Evolutionary conservation across 208 protist species (phyloP).

Genomic region (Trichomonas vaginalis): DNA sequence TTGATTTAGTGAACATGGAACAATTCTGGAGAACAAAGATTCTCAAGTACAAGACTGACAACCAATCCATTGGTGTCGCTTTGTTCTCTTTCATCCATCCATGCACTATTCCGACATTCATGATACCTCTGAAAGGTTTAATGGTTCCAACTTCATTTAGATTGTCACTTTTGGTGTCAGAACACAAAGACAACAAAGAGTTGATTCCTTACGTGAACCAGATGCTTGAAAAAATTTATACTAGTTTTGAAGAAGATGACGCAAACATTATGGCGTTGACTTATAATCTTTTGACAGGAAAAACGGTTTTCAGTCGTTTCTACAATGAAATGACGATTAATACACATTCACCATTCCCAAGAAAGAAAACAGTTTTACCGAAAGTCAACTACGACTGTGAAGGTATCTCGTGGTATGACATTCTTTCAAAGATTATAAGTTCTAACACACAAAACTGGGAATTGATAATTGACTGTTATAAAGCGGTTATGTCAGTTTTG

Average conservation of each 20-base stretch:
- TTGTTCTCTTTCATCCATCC: background rate
- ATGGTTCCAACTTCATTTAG: background rate
- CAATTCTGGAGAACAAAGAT: background rate
- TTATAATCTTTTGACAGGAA: background rate
- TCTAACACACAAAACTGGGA: background rate
- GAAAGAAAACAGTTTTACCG: background rate
- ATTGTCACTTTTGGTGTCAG: background rate
- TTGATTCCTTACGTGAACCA: background rate
- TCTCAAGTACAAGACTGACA: background rate
- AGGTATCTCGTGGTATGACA: background rate
- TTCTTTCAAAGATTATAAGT: background rate
- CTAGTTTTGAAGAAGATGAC: background rate
- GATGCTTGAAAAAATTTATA: background rate
- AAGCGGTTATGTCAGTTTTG: background rate
- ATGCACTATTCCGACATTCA: background rate
- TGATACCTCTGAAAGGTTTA: background rate
- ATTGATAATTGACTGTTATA: background rate
- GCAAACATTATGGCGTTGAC: background rate
- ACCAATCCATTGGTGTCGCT: background rate
- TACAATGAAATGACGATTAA: background rate
- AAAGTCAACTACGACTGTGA: background rate
- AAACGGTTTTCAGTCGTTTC: background rate
- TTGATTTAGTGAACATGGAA: background rate
- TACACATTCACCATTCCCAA: background rate
- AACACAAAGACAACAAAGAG: background rate